Percentiles rank a stretch among this genome's conserved stretches.
Evolutionary conservation across 1,284 basidiomycete species (phyloP).

Genomic region (Ceratobasidium sp.): DNA sequence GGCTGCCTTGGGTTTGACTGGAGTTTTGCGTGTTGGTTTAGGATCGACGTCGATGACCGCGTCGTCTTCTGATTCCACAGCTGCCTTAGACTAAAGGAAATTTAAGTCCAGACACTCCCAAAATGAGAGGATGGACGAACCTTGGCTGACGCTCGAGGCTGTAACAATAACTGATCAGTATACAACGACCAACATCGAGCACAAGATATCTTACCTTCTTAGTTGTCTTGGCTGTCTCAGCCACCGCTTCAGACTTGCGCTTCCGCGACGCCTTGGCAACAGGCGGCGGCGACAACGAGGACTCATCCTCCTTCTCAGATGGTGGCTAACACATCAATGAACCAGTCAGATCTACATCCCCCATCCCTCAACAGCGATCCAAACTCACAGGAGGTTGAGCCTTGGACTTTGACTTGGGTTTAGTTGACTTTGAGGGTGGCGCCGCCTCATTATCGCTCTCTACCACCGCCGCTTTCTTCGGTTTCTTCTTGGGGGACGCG

Average conservation of each 20-base stretch:
- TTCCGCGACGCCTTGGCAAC: conserved; percentile 4
- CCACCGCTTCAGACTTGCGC: conserved; percentile 21
- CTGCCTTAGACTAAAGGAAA: conserved; percentile 13
- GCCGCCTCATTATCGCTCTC: not conserved
- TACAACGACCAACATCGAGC: not conserved
- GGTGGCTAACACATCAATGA: too few relatives aligned
- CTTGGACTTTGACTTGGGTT: not conserved
- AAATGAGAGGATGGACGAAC: not conserved
- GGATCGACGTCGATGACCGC: not conserved
- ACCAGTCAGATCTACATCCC: too few relatives aligned
- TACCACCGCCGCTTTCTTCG: not conserved
- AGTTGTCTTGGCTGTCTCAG: not conserved
- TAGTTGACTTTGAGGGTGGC: not conserved
- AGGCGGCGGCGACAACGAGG: conserved; percentile 8
- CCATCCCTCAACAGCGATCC: too few relatives aligned
- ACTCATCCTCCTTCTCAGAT: not conserved
- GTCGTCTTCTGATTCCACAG: conserved; percentile 16
- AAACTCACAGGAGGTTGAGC: too few relatives aligned
- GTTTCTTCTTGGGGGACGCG: not conserved
- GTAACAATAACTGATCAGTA: not conserved
- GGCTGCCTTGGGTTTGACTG: not conserved
- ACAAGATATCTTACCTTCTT: conserved; percentile 18
- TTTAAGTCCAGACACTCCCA: not conserved
- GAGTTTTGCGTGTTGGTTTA: not conserved
- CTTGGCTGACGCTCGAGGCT: conserved; percentile 36